Evolutionary conservation across 257 asterid species (phyloP).

Genomic region (Nicotiana benthamiana): DNA sequence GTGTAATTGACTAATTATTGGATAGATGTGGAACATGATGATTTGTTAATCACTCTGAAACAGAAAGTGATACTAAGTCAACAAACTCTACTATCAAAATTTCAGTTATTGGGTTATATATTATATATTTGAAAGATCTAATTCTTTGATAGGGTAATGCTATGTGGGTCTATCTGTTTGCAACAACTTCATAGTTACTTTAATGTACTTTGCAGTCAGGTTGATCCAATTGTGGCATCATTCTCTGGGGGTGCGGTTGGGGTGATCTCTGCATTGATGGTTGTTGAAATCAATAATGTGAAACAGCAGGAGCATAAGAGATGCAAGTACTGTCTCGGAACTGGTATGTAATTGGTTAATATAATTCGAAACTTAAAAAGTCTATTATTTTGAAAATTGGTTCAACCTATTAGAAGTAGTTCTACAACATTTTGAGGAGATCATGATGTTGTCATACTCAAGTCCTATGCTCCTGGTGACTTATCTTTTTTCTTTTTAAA

Average conservation of each 20-base stretch:
- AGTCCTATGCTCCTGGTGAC: neutral
- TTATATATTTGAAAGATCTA: neutral
- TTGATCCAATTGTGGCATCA: conserved; percentile 97
- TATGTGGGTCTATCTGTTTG: neutral
- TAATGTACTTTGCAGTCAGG: conserved; percentile 40
- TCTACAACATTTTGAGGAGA: neutral
- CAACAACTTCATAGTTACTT: neutral
- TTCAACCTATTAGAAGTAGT: neutral
- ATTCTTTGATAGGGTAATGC: neutral
- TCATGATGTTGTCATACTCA: neutral
- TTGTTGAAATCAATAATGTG: conserved; percentile 93
- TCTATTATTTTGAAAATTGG: neutral
- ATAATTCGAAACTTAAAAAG: neutral
- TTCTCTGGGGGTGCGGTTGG: conserved; percentile 99
- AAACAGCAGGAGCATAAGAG: conserved; percentile 94
- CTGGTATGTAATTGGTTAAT: conserved; percentile 38
- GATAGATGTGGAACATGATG: neutral
- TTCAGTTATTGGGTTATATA: neutral
- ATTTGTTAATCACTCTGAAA: neutral
- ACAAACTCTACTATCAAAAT: neutral
- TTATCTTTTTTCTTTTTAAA: too few species aligned
- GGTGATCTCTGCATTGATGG: conserved; percentile 95
- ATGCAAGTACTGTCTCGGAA: conserved; percentile 96
- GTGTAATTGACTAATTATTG: neutral
- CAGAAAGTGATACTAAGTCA: neutral